phyloP scores from a whole-genome alignment of 345 rosid species.

The Geranium brycei region DNA sequence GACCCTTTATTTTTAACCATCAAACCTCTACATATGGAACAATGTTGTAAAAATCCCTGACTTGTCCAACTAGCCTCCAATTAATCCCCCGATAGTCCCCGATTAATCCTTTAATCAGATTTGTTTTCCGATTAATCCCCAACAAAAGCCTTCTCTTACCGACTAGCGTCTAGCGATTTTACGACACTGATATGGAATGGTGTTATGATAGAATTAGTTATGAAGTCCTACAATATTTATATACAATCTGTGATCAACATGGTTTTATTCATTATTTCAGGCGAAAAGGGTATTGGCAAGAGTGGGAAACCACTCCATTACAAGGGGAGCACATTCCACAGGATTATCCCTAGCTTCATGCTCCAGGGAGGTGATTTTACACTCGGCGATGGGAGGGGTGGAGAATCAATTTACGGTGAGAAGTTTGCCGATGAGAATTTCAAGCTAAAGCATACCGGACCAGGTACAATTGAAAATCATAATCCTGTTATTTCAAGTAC shows the following conservation, averaged over 20 bases:
- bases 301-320: conserved; percentile 80
- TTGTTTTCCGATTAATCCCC: too few relatives aligned
- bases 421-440: conserved; percentile 91
- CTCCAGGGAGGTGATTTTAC: conserved; percentile 95
- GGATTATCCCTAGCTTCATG: conserved; percentile 97
- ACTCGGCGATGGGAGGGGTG: conserved; percentile 88
- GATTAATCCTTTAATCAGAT: too few relatives aligned
- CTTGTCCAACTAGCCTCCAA: too few relatives aligned
- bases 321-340: conserved; percentile 73
- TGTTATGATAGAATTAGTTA: not conserved
- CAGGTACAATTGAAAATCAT: conserved; percentile 36
- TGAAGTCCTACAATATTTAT: not conserved
- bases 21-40: not conserved
- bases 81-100: too few relatives aligned
- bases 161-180: too few relatives aligned
- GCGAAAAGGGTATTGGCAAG: conserved; percentile 84
- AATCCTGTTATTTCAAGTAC: not conserved
- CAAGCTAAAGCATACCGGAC: conserved; percentile 91
- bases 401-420: conserved; percentile 91
- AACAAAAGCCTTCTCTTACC: too few relatives aligned
- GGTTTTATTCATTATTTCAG: conserved; percentile 20
- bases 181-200: not conserved
- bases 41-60: not conserved
- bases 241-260: not conserved
- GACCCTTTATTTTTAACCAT: not conserved